Evolutionary conservation across 129 eudicot genomes (phyloP).

Genomic region (Glebionis coronaria): DNA sequence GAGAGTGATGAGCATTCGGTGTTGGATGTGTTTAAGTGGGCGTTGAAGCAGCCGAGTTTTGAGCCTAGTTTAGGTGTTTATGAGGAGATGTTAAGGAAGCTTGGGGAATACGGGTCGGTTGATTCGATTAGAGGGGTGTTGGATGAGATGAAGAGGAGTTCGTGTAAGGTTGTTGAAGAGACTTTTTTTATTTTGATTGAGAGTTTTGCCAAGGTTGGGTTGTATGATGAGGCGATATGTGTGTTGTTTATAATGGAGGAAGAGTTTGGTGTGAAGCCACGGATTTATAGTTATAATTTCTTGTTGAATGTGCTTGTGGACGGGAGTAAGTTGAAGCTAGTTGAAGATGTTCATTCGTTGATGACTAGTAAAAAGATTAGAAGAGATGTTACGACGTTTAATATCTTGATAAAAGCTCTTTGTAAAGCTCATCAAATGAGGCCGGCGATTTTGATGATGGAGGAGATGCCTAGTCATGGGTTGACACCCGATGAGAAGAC

Average conservation of each 20-base stretch:
- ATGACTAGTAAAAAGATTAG: conserved; percentile 54
- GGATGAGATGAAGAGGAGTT: conserved; percentile 61
- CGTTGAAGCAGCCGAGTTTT: conserved; percentile 65
- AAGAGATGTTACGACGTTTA: conserved; percentile 70
- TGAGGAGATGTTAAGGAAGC: conserved; percentile 70
- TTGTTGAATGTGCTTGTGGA: conserved; percentile 92
- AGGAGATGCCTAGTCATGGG: conserved; percentile 73
- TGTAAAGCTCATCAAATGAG: conserved; percentile 93
- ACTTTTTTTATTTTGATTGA: conserved; percentile 70
- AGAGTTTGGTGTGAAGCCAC: conserved; percentile 62
- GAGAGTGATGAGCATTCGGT: conserved; percentile 58
- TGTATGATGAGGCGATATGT: conserved; percentile 76
- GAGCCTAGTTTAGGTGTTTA: conserved; percentile 50
- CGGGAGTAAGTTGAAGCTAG: conserved; percentile 69
- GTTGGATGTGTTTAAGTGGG: conserved; percentile 64
- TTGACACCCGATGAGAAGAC: conserved; percentile 80
- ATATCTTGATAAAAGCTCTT: conserved; percentile 79
- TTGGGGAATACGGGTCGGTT: conserved; percentile 61
- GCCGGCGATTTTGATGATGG: conserved; percentile 87
- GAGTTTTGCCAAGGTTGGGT: conserved; percentile 44
- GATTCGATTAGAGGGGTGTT: conserved; percentile 51
- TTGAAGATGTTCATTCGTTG: conserved; percentile 65
- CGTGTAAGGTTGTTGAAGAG: conserved; percentile 50
- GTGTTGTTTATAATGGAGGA: conserved; percentile 74
- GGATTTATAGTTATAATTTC: conserved; percentile 53